Evolutionary conservation across 805 yeast genomes (phyloP).

Genomic region (Peterozyma toletana): DNA sequence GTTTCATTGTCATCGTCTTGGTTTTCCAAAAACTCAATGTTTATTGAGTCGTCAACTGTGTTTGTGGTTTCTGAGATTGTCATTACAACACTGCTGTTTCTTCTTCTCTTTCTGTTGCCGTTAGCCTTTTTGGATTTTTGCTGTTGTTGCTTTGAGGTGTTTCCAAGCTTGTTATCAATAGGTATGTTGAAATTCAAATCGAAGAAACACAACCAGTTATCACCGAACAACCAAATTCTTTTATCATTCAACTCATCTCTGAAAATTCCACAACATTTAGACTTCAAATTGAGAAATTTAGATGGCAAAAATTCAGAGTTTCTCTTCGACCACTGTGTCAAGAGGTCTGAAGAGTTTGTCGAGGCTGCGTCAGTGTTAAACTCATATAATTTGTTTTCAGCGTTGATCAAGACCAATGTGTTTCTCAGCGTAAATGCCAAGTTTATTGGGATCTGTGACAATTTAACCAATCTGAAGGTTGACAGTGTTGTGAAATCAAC

Average conservation of each 20-base stretch:
- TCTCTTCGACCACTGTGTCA: constrained; percentile 73
- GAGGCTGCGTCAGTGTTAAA: constrained; percentile 32
- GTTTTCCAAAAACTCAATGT: constrained; percentile 17
- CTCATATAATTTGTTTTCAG: constrained; percentile 72
- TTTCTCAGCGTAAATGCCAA: constrained; percentile 43
- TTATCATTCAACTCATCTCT: constrained; percentile 29
- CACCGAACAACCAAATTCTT: constrained; percentile 82
- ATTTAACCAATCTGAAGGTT: constrained; percentile 42
- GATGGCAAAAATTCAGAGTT: constrained; percentile 73
- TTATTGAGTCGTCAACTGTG: constrained; percentile 12
- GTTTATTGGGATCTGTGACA: constrained; percentile 55
- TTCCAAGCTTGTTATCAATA: constrained; percentile 21
- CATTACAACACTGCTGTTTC: constrained; percentile 20
- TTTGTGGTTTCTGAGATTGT: constrained; percentile 30
- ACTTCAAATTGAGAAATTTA: constrained; percentile 47
- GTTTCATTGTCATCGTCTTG: constrained; percentile 24
- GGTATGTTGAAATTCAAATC: constrained; percentile 58
- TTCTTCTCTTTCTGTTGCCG: constrained; percentile 21
- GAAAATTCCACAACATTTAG: constrained; percentile 71
- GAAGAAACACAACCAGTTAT: constrained; percentile 71
- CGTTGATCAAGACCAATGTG: constrained; percentile 58
- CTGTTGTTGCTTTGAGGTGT: constrained; percentile 23
- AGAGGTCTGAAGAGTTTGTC: constrained; percentile 19
- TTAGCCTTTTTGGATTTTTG: constrained; percentile 21
- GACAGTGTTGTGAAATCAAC: constrained; percentile 21